Evolutionary conservation across 164 flowering plant species (phyloP).

Genomic region (Echeveria elegans): DNA sequence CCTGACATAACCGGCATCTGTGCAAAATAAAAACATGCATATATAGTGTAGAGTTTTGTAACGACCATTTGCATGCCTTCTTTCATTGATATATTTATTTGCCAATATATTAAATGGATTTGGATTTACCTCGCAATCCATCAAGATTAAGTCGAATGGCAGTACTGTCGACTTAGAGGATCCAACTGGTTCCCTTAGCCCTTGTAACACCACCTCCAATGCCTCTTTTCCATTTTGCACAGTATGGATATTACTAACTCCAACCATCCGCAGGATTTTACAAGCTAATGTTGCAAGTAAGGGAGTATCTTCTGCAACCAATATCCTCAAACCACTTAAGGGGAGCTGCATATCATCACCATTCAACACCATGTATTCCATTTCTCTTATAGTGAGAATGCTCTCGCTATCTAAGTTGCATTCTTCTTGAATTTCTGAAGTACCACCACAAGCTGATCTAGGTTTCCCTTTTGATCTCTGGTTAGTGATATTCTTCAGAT

Average conservation of each 20-base stretch:
- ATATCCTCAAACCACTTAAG: constrained; percentile 35
- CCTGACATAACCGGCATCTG: constrained; percentile 68
- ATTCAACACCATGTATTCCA: background rate
- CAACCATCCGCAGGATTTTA: constrained; percentile 18
- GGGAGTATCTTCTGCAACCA: constrained; percentile 48
- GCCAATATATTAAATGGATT: too few species aligned
- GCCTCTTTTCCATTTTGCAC: constrained; percentile 56
- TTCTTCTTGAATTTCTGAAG: background rate
- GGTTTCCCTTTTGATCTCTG: background rate
- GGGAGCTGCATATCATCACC: background rate
- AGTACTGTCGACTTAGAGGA: constrained; percentile 10
- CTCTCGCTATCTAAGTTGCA: background rate
- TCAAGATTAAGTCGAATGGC: constrained; percentile 45
- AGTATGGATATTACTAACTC: constrained; percentile 27
- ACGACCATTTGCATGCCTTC: too few species aligned
- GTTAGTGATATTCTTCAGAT: background rate
- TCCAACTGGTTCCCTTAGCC: constrained; percentile 14
- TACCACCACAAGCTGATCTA: background rate
- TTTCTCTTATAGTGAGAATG: background rate
- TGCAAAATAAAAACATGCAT: background rate
- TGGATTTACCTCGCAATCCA: constrained; percentile 59
- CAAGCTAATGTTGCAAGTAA: constrained; percentile 19
- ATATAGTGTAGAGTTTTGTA: too few species aligned
- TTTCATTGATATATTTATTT: too few species aligned
- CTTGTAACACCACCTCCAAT: constrained; percentile 12